Conservation (phyloP, 768 basidiomycete genomes). For the Chalciporus chontae region DNA sequence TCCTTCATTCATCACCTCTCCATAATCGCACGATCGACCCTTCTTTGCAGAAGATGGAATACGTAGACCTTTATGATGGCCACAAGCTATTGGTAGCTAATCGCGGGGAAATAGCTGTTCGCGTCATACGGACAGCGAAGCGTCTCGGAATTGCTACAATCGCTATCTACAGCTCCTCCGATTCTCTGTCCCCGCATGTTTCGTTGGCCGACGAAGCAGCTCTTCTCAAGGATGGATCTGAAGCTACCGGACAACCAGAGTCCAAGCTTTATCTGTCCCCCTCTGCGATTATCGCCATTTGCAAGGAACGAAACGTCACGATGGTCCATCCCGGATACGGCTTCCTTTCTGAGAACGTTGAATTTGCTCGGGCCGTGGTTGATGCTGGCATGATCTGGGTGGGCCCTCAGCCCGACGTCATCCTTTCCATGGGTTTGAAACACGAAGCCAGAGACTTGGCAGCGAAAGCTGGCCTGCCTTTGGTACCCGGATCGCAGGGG, state of each 20-base stretch:
- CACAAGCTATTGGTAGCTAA: constrained; percentile 65
- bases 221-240: constrained; percentile 27
- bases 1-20: not conserved
- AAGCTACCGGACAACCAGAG: constrained; percentile 31
- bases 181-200: constrained; percentile 58
- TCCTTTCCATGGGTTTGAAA: constrained; percentile 58
- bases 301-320: constrained; percentile 39
- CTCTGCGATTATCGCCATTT: constrained; percentile 39
- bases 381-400: constrained; percentile 54
- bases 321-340: constrained; percentile 64
- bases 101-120: constrained; percentile 69
- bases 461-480: constrained; percentile 42
- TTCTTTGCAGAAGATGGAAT: constrained; percentile 5
- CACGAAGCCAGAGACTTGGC: constrained; percentile 53
- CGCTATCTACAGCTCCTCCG: constrained; percentile 57
- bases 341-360: constrained; percentile 62
- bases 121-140: constrained; percentile 56
- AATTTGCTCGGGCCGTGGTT: constrained; percentile 46
- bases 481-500: constrained; percentile 56
- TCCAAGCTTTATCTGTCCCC: constrained; percentile 41
- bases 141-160: constrained; percentile 49
- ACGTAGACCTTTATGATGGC: constrained; percentile 13
- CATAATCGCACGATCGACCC: not conserved
- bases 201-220: constrained; percentile 49
- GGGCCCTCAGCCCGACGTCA: constrained; percentile 50